phyloP scores from a whole-genome alignment of 148 eudicot species.

The Nyssa sinensis region DNA sequence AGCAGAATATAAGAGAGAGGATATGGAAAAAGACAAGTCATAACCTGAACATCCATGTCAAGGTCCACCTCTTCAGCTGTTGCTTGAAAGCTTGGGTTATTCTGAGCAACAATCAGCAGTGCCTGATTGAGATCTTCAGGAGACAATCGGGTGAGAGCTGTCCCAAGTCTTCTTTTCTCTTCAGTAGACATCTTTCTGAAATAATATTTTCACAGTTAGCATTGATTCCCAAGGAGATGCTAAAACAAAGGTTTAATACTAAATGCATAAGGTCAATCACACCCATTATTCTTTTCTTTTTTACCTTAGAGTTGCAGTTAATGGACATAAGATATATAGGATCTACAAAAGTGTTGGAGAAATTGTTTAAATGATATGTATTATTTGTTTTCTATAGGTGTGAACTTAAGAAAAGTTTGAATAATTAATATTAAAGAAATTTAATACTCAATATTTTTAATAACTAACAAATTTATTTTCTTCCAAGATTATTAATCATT shows the following conservation, averaged over 20 bases:
- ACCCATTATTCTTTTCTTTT: too few relatives aligned
- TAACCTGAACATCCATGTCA: slow-evolving; percentile 70
- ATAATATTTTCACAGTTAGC: slow-evolving; percentile 1
- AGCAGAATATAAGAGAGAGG: neutral
- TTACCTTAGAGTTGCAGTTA: too few relatives aligned
- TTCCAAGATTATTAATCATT: too few relatives aligned
- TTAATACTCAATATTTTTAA: neutral
- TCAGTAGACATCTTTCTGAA: slow-evolving; percentile 62
- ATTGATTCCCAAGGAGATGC: neutral
- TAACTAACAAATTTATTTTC: too few relatives aligned
- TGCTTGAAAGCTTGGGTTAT: slow-evolving; percentile 54
- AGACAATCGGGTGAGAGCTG: slow-evolving; percentile 46
- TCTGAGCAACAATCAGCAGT: slow-evolving; percentile 55
- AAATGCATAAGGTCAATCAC: neutral
- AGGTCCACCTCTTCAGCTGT: slow-evolving; percentile 59
- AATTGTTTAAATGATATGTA: too few relatives aligned
- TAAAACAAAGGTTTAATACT: neutral
- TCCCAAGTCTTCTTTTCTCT: slow-evolving; percentile 63
- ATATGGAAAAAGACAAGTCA: neutral
- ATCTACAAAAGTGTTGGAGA: too few relatives aligned
- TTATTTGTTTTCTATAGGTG: too few relatives aligned
- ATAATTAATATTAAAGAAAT: too few relatives aligned
- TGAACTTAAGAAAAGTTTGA: too few relatives aligned
- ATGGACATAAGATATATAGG: too few relatives aligned
- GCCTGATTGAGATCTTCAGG: slow-evolving; percentile 63